These are phyloP conservation scores for Microstegium vimineum DNA, from an alignment of 176 grass and related monocot genomes.

Conservation along the genomic window DNA sequence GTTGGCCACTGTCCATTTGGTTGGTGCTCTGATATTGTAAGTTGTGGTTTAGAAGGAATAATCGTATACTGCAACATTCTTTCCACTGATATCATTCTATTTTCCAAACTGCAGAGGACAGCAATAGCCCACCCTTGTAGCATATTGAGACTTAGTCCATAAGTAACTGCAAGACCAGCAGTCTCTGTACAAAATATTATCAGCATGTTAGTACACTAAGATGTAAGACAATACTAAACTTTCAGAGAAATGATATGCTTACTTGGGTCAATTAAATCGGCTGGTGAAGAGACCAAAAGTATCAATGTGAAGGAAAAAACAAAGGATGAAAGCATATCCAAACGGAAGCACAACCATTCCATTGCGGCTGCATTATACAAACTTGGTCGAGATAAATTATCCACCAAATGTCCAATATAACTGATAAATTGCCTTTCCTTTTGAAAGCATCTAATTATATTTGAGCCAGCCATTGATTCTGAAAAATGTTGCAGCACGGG, in stretches of 20 bases:
- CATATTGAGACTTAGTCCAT: constrained; percentile 35
- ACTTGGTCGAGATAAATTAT: constrained; percentile 48
- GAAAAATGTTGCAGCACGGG: constrained; percentile 50
- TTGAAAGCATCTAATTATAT: constrained; percentile 56
- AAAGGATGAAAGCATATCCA: constrained; percentile 56
- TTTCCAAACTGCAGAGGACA: constrained; percentile 29
- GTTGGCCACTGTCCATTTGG: constrained; percentile 29
- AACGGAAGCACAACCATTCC: constrained; percentile 59
- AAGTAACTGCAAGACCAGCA: constrained; percentile 50
- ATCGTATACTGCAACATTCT: constrained; percentile 45
- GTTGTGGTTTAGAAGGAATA: constrained; percentile 35
- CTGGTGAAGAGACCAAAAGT: constrained; percentile 34
- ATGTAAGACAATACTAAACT: not conserved
- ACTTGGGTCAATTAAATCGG: constrained; percentile 55
- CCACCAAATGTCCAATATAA: constrained; percentile 27
- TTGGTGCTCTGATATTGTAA: constrained; percentile 11
- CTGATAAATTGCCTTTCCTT: constrained; percentile 43
- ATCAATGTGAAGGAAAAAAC: constrained; percentile 54
- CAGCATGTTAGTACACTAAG: not conserved
- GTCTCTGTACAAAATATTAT: constrained; percentile 31
- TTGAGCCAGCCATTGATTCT: constrained; percentile 55
- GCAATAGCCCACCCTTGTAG: constrained; percentile 23
- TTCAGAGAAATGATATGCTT: not conserved
- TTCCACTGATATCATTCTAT: constrained; percentile 45
- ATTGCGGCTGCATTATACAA: constrained; percentile 49